Evolutionary conservation across 1,284 basidiomycete species (phyloP).

Genomic region (Puccinia coronata): DNA sequence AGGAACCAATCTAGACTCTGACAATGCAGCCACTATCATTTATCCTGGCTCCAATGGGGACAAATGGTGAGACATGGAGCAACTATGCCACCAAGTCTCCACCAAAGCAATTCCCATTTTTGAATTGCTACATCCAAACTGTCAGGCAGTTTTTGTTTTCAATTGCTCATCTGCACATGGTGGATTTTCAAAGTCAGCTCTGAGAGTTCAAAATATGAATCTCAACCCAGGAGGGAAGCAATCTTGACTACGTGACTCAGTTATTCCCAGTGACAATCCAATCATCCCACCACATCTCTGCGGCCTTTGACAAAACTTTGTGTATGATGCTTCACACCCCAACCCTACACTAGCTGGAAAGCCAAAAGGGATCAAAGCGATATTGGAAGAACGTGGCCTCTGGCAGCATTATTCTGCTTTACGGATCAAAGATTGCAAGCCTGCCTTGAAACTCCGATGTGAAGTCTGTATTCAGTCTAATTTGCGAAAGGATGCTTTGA

Average conservation of each 20-base stretch:
- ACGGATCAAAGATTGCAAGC: neutral
- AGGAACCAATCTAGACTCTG: neutral
- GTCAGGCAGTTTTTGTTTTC: too few relatives aligned
- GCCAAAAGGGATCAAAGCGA: neutral
- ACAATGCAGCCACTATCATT: constrained; percentile 4
- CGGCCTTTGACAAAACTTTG: neutral
- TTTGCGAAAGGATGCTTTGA: neutral
- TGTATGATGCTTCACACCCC: neutral
- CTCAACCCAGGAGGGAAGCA: constrained; percentile 8
- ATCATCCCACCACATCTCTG: neutral
- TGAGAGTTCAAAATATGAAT: constrained; percentile 13
- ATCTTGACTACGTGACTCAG: neutral
- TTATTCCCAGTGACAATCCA: neutral
- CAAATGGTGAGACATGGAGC: constrained; percentile 8
- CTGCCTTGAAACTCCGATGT: neutral
- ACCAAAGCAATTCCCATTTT: neutral
- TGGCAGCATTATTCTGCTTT: neutral
- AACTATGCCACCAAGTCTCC: neutral
- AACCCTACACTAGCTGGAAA: neutral
- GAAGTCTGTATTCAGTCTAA: too few relatives aligned
- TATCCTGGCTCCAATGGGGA: neutral
- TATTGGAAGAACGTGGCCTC: neutral
- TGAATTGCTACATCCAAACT: neutral
- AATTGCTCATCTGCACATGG: neutral
- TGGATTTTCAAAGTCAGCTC: neutral